phyloP scores from a whole-genome alignment of 2,329 filamentous ascomycete genomes.

The Neonectria sp. region DNA sequence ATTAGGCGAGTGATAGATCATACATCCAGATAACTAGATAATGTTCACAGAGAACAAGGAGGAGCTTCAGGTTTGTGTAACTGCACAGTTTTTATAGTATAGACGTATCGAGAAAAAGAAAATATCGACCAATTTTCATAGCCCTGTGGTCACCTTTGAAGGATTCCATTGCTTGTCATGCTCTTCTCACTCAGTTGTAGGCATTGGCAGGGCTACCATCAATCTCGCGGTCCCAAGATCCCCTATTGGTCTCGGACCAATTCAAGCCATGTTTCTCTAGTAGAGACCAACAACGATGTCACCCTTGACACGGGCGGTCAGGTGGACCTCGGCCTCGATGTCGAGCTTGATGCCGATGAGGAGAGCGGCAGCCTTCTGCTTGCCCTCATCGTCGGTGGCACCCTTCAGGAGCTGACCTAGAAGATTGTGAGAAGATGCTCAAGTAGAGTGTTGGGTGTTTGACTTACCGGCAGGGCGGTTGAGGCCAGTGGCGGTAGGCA shows the following conservation, averaged over 20 bases:
- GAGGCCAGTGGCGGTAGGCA: constrained; percentile 53
- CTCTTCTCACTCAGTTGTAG: neutral
- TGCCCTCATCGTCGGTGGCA: constrained; percentile 69
- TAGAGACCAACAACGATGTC: constrained; percentile 68
- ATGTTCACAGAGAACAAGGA: neutral
- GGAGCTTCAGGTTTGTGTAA: neutral
- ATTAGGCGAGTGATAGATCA: too few species aligned
- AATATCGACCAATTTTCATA: neutral
- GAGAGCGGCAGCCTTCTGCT: constrained; percentile 70
- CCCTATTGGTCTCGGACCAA: neutral
- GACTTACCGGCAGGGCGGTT: constrained; percentile 51
- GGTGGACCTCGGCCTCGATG: constrained; percentile 73
- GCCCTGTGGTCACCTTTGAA: neutral
- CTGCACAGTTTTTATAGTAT: neutral
- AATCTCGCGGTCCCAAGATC: neutral
- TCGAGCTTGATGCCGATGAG: constrained; percentile 76
- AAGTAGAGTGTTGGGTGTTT: constrained; percentile 32
- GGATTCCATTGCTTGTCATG: constrained; percentile 11
- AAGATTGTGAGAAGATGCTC: constrained; percentile 17
- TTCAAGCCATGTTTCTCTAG: constrained; percentile 25
- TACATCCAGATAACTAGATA: too few species aligned
- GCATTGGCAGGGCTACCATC: constrained; percentile 11
- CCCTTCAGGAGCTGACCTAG: constrained; percentile 70
- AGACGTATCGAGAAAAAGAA: constrained; percentile 4
- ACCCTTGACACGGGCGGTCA: constrained; percentile 72